Evolutionary conservation across 331 rosid genomes (phyloP).

Genomic region (Telfairia occidentalis): DNA sequence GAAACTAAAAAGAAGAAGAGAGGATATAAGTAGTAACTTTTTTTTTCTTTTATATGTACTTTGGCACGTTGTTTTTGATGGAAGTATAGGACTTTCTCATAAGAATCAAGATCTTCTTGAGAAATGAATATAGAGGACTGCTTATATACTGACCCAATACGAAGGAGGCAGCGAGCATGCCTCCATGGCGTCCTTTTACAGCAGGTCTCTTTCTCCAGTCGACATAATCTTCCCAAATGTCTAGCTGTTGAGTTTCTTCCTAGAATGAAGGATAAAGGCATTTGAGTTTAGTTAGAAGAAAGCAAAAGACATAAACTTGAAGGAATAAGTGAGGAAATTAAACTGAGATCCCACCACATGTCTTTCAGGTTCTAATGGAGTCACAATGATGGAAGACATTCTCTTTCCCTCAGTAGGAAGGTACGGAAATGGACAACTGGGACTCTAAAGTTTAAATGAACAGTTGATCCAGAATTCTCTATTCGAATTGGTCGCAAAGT

Average conservation of each 20-base stretch:
- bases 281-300: neutral
- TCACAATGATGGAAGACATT: slow-evolving; percentile 7
- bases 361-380: slow-evolving; percentile 6
- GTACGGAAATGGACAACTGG: slow-evolving; percentile 9
- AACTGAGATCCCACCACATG: slow-evolving; percentile 31
- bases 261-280: slow-evolving; percentile 14
- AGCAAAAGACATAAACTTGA: neutral
- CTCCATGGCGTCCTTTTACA: slow-evolving; percentile 57
- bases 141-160: slow-evolving; percentile 49
- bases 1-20: neutral
- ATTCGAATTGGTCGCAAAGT: slow-evolving; percentile 14
- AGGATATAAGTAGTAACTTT: neutral
- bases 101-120: neutral
- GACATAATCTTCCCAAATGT: slow-evolving; percentile 59
- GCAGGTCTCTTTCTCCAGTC: slow-evolving; percentile 83
- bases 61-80: neutral
- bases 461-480: slow-evolving; percentile 16
- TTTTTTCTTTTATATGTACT: neutral
- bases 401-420: slow-evolving; percentile 1
- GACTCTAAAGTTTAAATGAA: slow-evolving; percentile 8
- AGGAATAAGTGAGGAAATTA: neutral
- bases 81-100: neutral
- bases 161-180: slow-evolving; percentile 77
- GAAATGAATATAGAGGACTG: too few species aligned
- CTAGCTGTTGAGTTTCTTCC: slow-evolving; percentile 42